Evolutionary conservation across 306 rosid genomes (phyloP).

Genomic region (Luffa aegyptiaca): DNA sequence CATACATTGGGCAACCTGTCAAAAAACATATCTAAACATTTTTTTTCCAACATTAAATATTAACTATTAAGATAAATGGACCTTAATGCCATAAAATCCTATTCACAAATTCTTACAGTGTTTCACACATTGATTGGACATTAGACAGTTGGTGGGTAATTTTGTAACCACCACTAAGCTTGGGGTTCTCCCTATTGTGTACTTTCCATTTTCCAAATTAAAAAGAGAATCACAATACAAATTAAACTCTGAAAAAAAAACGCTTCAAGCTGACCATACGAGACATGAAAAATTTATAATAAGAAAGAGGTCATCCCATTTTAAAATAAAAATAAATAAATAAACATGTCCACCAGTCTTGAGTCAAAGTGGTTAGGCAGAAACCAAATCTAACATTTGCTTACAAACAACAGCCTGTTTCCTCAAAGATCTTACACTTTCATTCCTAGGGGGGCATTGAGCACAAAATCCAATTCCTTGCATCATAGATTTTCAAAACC

Average conservation of each 20-base stretch:
- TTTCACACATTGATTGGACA: background rate
- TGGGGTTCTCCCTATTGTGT: background rate
- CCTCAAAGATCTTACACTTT: background rate
- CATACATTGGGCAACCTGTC: conserved; percentile 3
- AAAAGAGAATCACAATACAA: background rate
- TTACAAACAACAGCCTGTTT: background rate
- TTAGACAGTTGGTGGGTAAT: background rate
- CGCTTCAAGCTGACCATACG: background rate
- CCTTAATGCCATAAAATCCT: background rate
- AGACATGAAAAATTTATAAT: background rate
- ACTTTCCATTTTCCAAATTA: background rate
- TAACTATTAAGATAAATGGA: background rate
- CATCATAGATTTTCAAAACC: background rate
- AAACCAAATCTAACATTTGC: background rate
- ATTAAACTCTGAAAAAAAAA: background rate
- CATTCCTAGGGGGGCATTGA: background rate
- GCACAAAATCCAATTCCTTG: background rate
- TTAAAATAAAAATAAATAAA: background rate
- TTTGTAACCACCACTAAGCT: background rate
- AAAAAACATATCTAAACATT: background rate
- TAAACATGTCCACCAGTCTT: background rate
- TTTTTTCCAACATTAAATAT: background rate
- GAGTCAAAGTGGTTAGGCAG: background rate
- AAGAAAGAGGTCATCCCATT: background rate
- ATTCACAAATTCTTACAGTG: background rate